Evolutionary conservation across 176 grass and related monocot species (phyloP), one percentile per base, ranked within the genome.

Genomic region (Carex littledalei): DNA sequence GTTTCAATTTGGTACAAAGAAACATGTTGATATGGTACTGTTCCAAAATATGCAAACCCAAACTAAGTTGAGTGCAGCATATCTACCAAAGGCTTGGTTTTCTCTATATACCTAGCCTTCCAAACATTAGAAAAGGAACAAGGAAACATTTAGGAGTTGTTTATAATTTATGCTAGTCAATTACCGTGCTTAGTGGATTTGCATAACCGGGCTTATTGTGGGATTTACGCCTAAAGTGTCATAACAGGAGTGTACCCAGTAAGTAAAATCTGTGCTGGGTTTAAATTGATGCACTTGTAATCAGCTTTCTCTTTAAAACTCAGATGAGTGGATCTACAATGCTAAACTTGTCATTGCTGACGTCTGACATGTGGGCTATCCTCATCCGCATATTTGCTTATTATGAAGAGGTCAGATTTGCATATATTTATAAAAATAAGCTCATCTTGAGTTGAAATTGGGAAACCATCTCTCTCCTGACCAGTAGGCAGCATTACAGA

Each of bases 341-440:
- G 92, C 84, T 94, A 53, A 94, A 94, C 89, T 81, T 94, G 67
- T 94, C 90, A 21, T 79, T 91, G 53, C 84, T 94, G 43, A 91
- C 88, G 13, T 94, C 88, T 22, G 88, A 94, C 79, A 91, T 91
- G 92, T 94, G 87, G 92, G 87, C 92, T 80, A 83, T 94, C 89
- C 84, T 94, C 80, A 88, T 94, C 67, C 87, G 89, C 20, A 83
- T 88, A 5, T 94, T 94, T 62, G 90, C 86, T 57, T 91, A 91
- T 56, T 55, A 91, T 65, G 88, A 91, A 67, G 87, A 89, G 92
- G 90, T 90, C 21, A 5, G 39, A 29, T 56, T 81, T 80, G 35
- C 83, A 84, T 53, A 60, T 65, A 1, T 15, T 67, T 80, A 16
- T 58, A 32, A n/a, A n/a, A 6, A 77, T 16, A 32, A 22, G 47